Evolutionary conservation across 805 yeast species (phyloP), one percentile per base, ranked within the genome.

Genomic region (Myxozyma mucilagina): DNA sequence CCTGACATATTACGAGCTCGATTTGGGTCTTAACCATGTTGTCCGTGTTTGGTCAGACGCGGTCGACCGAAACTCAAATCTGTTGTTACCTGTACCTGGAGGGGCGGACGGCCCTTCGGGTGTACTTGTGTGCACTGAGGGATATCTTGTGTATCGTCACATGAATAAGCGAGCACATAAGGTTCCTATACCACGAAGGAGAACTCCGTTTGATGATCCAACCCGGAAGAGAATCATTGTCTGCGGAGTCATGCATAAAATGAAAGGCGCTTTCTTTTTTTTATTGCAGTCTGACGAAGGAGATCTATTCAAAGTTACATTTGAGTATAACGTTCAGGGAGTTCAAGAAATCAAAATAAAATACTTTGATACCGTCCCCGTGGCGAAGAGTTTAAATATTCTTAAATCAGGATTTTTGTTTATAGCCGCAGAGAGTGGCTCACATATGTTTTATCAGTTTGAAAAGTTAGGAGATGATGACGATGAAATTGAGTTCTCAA

Each of bases 21-120:
- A 94, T 72, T 79, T 89, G 44, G 97, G 97, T 0, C 76, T 93
- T 50, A 92, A 92, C 69, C 88, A 87, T 70, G 82, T 92, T 1
- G 78, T 87, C 0, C 81, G 80, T 59, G 79, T 79, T 65, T 79
- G 74, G 74, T 70, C 80, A n/a, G 79, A 72, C 45, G 70, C 63
- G 7, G 73, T 84, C 1, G 69, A 74, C 0, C 66, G 65, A 29
- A 60, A 79, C 1, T 76, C 92, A 0, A 82, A 79, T 63, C 76
- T 81, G 57, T 61, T 92, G 6, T 63, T 90, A n/a, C 77, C 86
- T 0, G 77, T 91, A 14, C 97, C 97, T 0, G 89, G 87, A 2
- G 86, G 84, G 7, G 74, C 76, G n/a, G 86, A 85, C 56, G 90
- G 89, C 0, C 87, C 87, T 0, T 81, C 86, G 0, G 96, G 96